phyloP scores from a whole-genome alignment of 495 filamentous ascomycete genomes.

The Penicillium manginii region DNA sequence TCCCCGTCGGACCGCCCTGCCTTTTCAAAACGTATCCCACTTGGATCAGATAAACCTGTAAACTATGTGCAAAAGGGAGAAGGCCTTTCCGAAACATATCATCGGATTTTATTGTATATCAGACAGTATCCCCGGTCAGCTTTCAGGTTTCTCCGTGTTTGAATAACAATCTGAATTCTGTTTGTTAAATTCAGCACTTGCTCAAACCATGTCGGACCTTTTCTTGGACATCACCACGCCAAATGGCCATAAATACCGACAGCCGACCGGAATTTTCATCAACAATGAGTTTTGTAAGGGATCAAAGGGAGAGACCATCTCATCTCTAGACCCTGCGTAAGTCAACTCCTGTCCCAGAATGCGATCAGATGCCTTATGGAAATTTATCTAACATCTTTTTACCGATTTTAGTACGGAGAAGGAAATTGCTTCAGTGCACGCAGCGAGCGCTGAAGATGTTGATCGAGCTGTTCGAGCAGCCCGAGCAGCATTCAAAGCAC shows the following conservation, averaged over 20 bases:
- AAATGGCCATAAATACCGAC: background rate
- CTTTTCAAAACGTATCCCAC: no score
- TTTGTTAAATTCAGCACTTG: no score
- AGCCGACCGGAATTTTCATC: background rate
- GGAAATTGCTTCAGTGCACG: background rate
- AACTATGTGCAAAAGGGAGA: no score
- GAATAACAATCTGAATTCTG: no score
- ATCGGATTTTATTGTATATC: no score
- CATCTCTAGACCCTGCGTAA: background rate
- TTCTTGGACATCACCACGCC: background rate
- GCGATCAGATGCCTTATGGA: no score
- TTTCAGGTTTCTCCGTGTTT: no score
- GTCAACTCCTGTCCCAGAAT: background rate
- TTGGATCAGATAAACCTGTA: no score
- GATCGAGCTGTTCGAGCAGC: background rate
- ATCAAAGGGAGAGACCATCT: background rate
- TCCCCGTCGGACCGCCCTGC: background rate
- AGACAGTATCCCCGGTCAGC: no score
- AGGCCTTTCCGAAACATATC: no score
- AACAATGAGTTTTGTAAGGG: background rate
- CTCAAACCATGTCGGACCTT: background rate
- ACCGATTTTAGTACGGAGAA: background rate
- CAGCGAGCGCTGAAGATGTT: background rate
- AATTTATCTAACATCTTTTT: background rate
- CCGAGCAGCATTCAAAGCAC: background rate